Conservation (phyloP, 2,329 filamentous ascomycete genomes). For the Sporothrix humicola region DNA sequence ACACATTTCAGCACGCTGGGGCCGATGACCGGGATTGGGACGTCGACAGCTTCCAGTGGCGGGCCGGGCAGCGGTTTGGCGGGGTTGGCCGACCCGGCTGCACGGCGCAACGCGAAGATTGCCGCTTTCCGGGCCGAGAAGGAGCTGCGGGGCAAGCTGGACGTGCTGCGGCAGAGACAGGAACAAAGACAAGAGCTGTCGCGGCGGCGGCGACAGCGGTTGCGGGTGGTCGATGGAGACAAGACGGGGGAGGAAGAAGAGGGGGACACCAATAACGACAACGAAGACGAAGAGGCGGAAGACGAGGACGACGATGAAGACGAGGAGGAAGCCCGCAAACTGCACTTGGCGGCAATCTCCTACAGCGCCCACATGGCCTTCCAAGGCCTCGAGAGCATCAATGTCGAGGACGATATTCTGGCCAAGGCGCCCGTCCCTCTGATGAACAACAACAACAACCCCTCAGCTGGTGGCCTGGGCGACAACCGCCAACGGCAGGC, state of each 20-base stretch:
- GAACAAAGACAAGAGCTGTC: conserved; percentile 33
- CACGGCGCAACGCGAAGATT: conserved; percentile 82
- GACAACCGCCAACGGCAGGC: conserved; percentile 34
- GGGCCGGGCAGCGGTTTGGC: conserved; percentile 37
- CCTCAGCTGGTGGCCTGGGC: conserved; percentile 53
- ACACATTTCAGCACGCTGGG: conserved; percentile 73
- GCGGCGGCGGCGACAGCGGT: conserved; percentile 28
- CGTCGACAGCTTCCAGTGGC: background rate
- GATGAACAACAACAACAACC: conserved; percentile 53
- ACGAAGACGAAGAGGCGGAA: conserved; percentile 40
- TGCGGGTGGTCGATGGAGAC: background rate
- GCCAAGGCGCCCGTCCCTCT: conserved; percentile 69
- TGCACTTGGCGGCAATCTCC: conserved; percentile 76
- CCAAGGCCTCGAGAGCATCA: conserved; percentile 83
- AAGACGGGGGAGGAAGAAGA: conserved; percentile 11
- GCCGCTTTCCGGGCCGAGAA: conserved; percentile 84
- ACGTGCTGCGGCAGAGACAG: conserved; percentile 56
- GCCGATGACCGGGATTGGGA: conserved; percentile 46
- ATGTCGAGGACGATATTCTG: conserved; percentile 82
- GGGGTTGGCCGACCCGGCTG: conserved; percentile 58
- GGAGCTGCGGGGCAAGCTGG: conserved; percentile 80
- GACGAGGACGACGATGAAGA: conserved; percentile 67
- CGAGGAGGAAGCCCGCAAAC: conserved; percentile 79
- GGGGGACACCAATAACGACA: no score
- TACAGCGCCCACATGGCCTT: conserved; percentile 81